These are phyloP conservation scores for Penicillium sp. DNA, from an alignment of 2,329 filamentous ascomycete species.

Conservation along the genomic window DNA sequence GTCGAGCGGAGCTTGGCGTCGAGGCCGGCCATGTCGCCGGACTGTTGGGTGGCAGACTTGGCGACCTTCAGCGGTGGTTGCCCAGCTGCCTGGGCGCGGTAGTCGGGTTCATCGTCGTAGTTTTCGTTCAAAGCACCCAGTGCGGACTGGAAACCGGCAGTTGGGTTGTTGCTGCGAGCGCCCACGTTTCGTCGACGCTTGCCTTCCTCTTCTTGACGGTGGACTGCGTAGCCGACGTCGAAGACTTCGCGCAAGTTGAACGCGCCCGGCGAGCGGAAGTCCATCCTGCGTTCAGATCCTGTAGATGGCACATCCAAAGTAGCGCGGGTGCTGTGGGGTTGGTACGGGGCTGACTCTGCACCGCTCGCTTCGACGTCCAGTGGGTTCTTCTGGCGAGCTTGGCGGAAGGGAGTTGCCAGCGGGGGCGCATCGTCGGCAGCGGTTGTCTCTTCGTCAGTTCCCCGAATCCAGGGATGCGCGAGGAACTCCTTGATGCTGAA, in stretches of 20 bases:
- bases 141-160: slow-evolving; percentile 60
- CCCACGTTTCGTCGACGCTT: slow-evolving; percentile 85
- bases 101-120: slow-evolving; percentile 59
- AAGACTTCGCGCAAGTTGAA: slow-evolving; percentile 97
- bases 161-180: slow-evolving; percentile 54
- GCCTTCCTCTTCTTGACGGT: slow-evolving; percentile 91
- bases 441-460: slow-evolving; percentile 65
- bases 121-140: slow-evolving; percentile 65
- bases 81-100: slow-evolving; percentile 48
- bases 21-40: slow-evolving; percentile 64
- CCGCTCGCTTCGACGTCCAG: slow-evolving; percentile 56
- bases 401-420: slow-evolving; percentile 63
- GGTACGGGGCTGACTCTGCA: slow-evolving; percentile 37
- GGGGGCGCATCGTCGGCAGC: slow-evolving; percentile 69
- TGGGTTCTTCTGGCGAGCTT: slow-evolving; percentile 54
- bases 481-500: slow-evolving; percentile 93
- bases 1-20: slow-evolving; percentile 86
- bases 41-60: slow-evolving; percentile 55
- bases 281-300: slow-evolving; percentile 66
- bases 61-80: slow-evolving; percentile 64
- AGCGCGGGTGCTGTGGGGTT: slow-evolving; percentile 54
- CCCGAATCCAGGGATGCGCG: slow-evolving; percentile 87
- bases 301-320: slow-evolving; percentile 53
- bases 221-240: slow-evolving; percentile 96
- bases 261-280: slow-evolving; percentile 92